Evolutionary conservation across 2,329 filamentous ascomycete species (phyloP), one percentile per base, ranked within the genome.

Genomic region (Claviceps maximensis): DNA sequence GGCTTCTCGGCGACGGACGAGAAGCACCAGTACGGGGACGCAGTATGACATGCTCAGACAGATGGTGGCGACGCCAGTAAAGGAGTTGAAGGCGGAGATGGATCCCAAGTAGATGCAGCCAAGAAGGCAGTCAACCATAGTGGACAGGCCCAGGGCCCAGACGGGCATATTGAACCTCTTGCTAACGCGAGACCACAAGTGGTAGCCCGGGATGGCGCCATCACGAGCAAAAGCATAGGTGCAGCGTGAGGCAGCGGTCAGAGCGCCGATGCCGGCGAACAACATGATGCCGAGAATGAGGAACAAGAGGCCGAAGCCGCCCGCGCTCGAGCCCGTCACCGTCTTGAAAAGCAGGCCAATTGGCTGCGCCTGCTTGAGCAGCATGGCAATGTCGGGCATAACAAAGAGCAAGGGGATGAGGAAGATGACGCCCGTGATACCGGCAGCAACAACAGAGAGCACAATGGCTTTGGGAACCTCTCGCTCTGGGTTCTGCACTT

Each of bases 101-200:
- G 82, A 86, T 10, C 87, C 87, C 58, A 90, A 88, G 70, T 87
- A 90, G 66, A 90, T 89, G 58, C 87, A 74, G 0, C 86, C 86
- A 0, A 90, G 74, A 12, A 89, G 69, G 58, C 80, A 85, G 65
- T 86, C 82, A 45, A 90, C 79, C 0, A 74, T 62, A 0, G 84
- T 83, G 0, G 84, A 87, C 2, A 90, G 73, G 3, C 82, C 70
- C 7, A 90, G 74, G 1, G 82, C 84, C 72, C 75, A 81, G 1
- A 91, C 70, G 0, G 87, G 87, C 52, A 90, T 81, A 54, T 84
- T 81, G 50, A 87, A 75, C 2, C 70, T 72, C 55, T 73, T 74
- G 67, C 86, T 80, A 45, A 89, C 84, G 47, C 72, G 73, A 50
- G 75, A 75, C 83, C 83, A 89, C 12, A 86, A 65, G 27, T 73